phyloP scores from a whole-genome alignment of 2,329 filamentous ascomycete species.

The Lizonia empirigonia region DNA sequence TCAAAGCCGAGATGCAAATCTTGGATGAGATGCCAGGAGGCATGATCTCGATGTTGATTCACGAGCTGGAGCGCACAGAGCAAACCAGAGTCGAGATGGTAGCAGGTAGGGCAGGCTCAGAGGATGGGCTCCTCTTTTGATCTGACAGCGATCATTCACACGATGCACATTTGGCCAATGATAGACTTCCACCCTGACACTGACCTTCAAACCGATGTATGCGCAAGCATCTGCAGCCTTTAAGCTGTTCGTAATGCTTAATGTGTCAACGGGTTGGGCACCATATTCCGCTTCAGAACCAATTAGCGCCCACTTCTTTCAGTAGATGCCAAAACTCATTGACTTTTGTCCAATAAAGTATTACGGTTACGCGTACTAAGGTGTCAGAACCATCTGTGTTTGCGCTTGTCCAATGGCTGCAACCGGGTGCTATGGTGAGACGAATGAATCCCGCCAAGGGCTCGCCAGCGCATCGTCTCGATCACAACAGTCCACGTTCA shows the following conservation, averaged over 20 bases:
- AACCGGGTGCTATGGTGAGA: constrained; percentile 25
- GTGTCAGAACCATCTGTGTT: constrained; percentile 19
- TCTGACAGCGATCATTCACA: not conserved
- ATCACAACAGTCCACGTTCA: constrained; percentile 44
- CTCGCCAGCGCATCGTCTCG: constrained; percentile 41
- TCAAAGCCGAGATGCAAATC: constrained; percentile 79
- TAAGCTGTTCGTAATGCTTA: not conserved
- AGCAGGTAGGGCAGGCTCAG: constrained; percentile 16
- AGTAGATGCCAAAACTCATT: not conserved
- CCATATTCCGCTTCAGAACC: not conserved
- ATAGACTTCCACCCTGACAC: not conserved
- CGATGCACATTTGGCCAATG: not conserved
- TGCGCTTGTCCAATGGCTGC: constrained; percentile 32
- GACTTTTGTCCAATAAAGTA: constrained; percentile 7
- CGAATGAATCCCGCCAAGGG: constrained; percentile 18
- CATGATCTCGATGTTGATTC: constrained; percentile 39
- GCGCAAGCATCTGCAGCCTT: not conserved
- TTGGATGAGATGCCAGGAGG: constrained; percentile 56
- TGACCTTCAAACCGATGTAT: not conserved
- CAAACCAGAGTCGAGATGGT: constrained; percentile 7
- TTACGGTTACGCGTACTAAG: constrained; percentile 23
- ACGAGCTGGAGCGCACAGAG: constrained; percentile 22
- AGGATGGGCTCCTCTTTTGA: constrained; percentile 39
- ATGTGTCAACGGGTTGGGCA: not conserved
- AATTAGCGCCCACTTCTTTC: not conserved